Evolutionary conservation across 2,329 filamentous ascomycete genomes (phyloP), one percentile per base, ranked within the genome.

Genomic region (Clonostachys rosea): DNA sequence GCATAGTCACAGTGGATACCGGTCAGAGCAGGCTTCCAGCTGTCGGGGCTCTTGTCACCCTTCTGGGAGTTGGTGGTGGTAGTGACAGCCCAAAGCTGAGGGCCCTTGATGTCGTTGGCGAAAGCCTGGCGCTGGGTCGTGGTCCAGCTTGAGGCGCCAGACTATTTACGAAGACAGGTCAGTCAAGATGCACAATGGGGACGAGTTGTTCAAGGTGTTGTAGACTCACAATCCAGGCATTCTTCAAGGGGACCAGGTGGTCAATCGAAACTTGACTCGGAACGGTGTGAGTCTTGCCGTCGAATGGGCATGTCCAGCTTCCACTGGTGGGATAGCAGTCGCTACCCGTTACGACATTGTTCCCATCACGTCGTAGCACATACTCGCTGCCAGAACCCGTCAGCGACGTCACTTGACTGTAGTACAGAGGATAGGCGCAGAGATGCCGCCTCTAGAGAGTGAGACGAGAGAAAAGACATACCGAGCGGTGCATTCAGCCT

Each of bases 1-100:
- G 88, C 85, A 59, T 95, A 94, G 30, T 79, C 85, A 77, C 89
- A 94, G 64, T 88, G 79, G 68, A 89, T 92, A 52, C 67, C 76
- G 63, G 71, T 57, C 50, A 88, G 68, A 0, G 84, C 76, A 12
- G 87, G 89, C 70, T 89, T 86, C 88, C 89, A 95, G 11, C 68
- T 63, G 59, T 91, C 89, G 0, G 89, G 87, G 46, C 83, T 82
- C 54, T 74, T 69, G 63, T 91, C 87, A n/a, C 87, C 70, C 74
- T 92, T 94, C 34, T 70, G 54, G 56, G 83, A 73, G 68, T 95
- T 95, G 54, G 90, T 82, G 47, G 78, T 81, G 61, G 88, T 86
- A 5, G 88, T 92, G 9, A 94, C 87, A 34, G 89, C 86, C 67
- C 88, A 78, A 33, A 94, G 76, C 68, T 94, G 88, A 0, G 89